Conservation (phyloP, 345 rosid genomes). For the Dipteronia sinensis region DNA sequence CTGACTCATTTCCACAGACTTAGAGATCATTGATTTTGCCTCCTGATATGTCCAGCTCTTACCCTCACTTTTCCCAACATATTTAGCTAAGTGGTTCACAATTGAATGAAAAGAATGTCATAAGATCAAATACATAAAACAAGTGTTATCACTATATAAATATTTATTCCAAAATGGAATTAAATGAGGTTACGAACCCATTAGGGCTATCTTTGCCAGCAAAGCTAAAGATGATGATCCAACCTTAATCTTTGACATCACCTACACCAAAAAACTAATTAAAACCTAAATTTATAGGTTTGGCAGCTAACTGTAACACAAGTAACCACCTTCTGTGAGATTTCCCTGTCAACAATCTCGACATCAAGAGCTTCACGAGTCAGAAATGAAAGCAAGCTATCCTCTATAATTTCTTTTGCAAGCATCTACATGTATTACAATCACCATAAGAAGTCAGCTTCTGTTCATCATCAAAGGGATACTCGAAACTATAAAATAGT, state of each 20-base stretch:
- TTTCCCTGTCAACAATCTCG: conserved; percentile 46
- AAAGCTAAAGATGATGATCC: conserved; percentile 83
- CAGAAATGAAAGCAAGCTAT: conserved; percentile 72
- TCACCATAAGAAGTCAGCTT: conserved; percentile 19
- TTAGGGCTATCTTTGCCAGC: conserved; percentile 72
- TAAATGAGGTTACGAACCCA: conserved; percentile 61
- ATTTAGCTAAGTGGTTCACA: conserved; percentile 62
- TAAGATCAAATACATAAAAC: conserved; percentile 19
- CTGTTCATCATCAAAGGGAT: conserved; percentile 17
- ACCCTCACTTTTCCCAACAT: conserved; percentile 89
- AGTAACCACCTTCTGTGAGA: conserved; percentile 57
- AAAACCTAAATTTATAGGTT: conserved; percentile 13
- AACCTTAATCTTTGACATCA: conserved; percentile 71
- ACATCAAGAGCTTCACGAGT: conserved; percentile 56
- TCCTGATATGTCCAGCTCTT: conserved; percentile 76
- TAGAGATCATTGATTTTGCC: conserved; percentile 69
- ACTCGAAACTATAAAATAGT: conserved; percentile 15
- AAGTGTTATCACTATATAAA: conserved; percentile 9
- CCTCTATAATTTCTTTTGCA: conserved; percentile 84
- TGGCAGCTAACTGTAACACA: conserved; percentile 16
- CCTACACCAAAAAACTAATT: conserved; percentile 42
- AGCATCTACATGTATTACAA: conserved; percentile 62
- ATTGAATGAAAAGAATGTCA: conserved; percentile 18
- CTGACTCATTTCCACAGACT: conserved; percentile 85
- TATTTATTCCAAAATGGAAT: background rate